Evolutionary conservation across 495 filamentous ascomycete genomes (phyloP).

Genomic region (Hyaloscypha hepaticicola): DNA sequence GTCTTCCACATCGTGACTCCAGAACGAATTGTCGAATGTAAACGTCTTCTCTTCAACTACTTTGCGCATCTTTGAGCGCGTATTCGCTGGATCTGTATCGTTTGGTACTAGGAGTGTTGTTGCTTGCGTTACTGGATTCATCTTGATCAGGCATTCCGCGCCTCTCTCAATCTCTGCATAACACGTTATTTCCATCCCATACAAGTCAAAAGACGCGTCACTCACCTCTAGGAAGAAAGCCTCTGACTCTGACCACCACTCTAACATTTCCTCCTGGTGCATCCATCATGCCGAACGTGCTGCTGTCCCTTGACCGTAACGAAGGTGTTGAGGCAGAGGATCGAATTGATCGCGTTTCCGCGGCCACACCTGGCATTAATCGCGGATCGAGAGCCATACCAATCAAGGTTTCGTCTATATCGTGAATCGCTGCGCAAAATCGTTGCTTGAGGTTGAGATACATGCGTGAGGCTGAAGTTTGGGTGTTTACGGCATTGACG

Average conservation of each 20-base stretch:
- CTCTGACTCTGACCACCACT: slow-evolving; percentile 90
- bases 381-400: slow-evolving; percentile 45
- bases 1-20: slow-evolving; percentile 78
- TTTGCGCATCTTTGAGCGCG: slow-evolving; percentile 68
- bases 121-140: slow-evolving; percentile 81
- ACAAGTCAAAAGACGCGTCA: neutral
- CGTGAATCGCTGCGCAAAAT: slow-evolving; percentile 38
- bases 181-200: neutral
- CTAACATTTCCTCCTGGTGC: slow-evolving; percentile 78
- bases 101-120: slow-evolving; percentile 75
- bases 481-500: slow-evolving; percentile 11
- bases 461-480: slow-evolving; percentile 30
- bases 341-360: slow-evolving; percentile 41
- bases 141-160: slow-evolving; percentile 81
- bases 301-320: slow-evolving; percentile 69
- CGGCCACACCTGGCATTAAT: slow-evolving; percentile 44
- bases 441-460: slow-evolving; percentile 38
- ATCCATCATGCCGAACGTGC: slow-evolving; percentile 48
- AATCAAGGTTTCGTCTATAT: slow-evolving; percentile 45
- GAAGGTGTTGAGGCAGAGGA: slow-evolving; percentile 68
- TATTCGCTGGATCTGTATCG: slow-evolving; percentile 61
- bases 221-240: slow-evolving; percentile 84
- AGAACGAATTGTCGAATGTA: slow-evolving; percentile 96
- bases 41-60: slow-evolving; percentile 85
- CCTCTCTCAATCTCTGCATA: slow-evolving; percentile 71